Evolutionary conservation across 139 green algal genomes (phyloP), one percentile per base, ranked within the genome.

Genomic region (Dunaliella primolecta): DNA sequence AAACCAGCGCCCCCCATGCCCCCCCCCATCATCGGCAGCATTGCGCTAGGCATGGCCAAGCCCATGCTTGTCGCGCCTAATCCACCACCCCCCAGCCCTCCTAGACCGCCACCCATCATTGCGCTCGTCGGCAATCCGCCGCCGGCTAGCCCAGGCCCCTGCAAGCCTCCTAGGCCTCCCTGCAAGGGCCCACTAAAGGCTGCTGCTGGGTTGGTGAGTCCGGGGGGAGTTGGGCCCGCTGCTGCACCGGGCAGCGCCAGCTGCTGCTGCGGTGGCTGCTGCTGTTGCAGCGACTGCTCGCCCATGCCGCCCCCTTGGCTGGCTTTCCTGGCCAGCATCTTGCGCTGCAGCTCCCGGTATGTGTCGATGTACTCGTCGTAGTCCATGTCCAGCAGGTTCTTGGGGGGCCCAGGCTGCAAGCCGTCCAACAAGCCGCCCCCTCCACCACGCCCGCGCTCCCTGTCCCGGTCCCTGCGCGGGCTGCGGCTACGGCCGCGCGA

Each of bases 311-410:
- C n/a, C n/a, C n/a, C n/a, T n/a, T n/a, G n/a, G n/a, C n/a, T n/a
- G 32, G 33, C 81, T 70, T 80, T 57, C 30, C 32, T 2, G 3
- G n/a, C 72, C 30, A 71, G 33, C 33, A 79, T 81, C 57, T 80
- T 64, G n/a, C 36, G 55, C 77, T 81, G 75, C 36, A 85, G 71
- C 74, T 78, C 83, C 30, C 80, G n/a, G 80, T 83, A 85, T 31
- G 78, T 25, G 1, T 85, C 85, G 38, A 88, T n/a, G 80, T 88
- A 88, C 46, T 85, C 31, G 32, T 88, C 85, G 72, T 88, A 85
- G 1, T 38, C 78, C 74, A 88, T 77, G 46, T 24, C 20, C 27
- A 85, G 64, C 64, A 84, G 77, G 36, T 86, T 37, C 20, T 64
- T 15, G 46, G 46, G 15, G 15, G 46, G 72, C 64, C 2, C 29